A percentile compares a stretch with the other conserved stretches of the same genome.
These are phyloP conservation scores for Gastrodia elata DNA, from an alignment of 106 monocot species.

Conservation along the genomic window DNA sequence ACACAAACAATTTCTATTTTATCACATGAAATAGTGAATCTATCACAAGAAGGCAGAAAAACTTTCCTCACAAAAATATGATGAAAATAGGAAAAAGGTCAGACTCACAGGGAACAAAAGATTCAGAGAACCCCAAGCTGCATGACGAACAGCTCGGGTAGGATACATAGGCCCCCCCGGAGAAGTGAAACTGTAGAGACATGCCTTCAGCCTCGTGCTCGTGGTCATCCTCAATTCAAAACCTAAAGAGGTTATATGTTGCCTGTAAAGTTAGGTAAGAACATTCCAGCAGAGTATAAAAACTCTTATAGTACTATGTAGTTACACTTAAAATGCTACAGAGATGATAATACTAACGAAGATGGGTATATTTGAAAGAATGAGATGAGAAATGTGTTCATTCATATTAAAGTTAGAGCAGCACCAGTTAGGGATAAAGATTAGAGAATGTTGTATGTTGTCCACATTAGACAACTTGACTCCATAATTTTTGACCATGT, in stretches of 20 bases:
- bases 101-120: constrained; percentile 71
- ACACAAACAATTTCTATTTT: too few relatives aligned
- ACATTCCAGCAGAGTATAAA: background rate
- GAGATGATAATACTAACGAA: too few relatives aligned
- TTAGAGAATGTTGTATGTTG: too few relatives aligned
- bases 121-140: constrained; percentile 89
- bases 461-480: too few relatives aligned
- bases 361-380: too few relatives aligned
- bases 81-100: constrained; percentile 2
- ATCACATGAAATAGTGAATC: background rate
- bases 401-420: too few relatives aligned
- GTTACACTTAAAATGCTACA: too few relatives aligned
- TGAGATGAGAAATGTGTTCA: too few relatives aligned
- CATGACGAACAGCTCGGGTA: constrained; percentile 91
- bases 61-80: background rate
- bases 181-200: constrained; percentile 95
- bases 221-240: constrained; percentile 92
- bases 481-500: too few relatives aligned
- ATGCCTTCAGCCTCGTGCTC: constrained; percentile 78
- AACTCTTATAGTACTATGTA: background rate
- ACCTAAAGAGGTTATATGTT: constrained; percentile 23
- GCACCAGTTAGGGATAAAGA: too few relatives aligned
- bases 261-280: background rate
- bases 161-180: constrained; percentile 97
- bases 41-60: background rate